Evolutionary conservation across 2,329 filamentous ascomycete species (phyloP).

Genomic region (Camillea tinctor): DNA sequence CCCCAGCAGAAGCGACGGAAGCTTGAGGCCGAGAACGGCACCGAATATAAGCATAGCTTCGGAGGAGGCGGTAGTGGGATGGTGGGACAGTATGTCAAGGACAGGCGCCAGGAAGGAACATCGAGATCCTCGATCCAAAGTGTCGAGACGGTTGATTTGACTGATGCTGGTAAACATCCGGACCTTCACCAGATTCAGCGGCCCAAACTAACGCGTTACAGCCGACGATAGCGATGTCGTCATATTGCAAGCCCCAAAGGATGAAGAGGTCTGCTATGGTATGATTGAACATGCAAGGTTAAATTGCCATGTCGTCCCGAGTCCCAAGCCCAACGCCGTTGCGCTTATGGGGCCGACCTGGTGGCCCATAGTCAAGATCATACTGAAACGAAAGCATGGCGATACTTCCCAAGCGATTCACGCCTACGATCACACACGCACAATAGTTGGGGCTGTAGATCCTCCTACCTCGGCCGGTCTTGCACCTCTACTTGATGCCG

Average conservation of each 20-base stretch:
- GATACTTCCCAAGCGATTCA: constrained; percentile 62
- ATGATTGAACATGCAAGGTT: constrained; percentile 68
- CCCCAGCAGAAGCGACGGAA: constrained; percentile 67
- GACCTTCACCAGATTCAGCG: constrained; percentile 35
- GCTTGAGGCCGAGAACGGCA: constrained; percentile 45
- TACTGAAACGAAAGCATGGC: constrained; percentile 59
- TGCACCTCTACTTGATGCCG: constrained; percentile 69
- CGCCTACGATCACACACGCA: constrained; percentile 69
- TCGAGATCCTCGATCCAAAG: constrained; percentile 23
- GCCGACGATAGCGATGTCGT: constrained; percentile 57
- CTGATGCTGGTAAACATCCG: constrained; percentile 43
- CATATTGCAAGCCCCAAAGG: constrained; percentile 57
- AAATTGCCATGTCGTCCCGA: constrained; percentile 66
- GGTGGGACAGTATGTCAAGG: constrained; percentile 65
- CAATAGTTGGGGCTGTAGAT: constrained; percentile 76
- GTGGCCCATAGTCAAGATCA: constrained; percentile 74
- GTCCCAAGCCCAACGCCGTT: constrained; percentile 62
- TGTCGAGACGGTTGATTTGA: constrained; percentile 57
- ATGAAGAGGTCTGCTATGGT: constrained; percentile 78
- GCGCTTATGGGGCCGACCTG: constrained; percentile 56
- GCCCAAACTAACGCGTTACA: constrained; percentile 25
- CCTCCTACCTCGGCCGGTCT: constrained; percentile 64
- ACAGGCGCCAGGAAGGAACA: constrained; percentile 50
- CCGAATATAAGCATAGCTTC: constrained; percentile 42
- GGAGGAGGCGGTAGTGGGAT: constrained; percentile 52